Base-by-base conservation (phyloP, 2,329 filamentous ascomycete genomes). In the Claviceps quebecensis region DNA sequence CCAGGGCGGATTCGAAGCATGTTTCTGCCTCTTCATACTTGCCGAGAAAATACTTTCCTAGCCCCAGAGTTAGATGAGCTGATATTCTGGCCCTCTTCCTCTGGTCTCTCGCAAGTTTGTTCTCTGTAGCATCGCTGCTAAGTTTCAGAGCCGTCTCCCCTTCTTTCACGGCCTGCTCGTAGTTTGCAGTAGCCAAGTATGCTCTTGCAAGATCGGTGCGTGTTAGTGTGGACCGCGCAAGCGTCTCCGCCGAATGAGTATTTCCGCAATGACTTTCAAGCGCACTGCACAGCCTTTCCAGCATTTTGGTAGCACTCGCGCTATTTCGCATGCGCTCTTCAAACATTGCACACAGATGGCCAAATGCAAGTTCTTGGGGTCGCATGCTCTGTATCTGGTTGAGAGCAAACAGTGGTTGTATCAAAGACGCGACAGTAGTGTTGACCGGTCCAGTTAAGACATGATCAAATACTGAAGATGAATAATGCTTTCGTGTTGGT, bases 171-270 rank as follows among this genome's bases (percentile, higher is more conserved):
- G 93, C 90, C 49, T 79, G 69, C 1, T 76, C 69, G 59, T 84
- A 88, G 11, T 77, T 70, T 0, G 77, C 73, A 6, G 76, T 69
- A 0, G 88, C 86, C 0, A 98, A 78, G 51, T 89, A 83, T 19
- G 83, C 83, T n/a, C 94, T 80, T 6, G 88, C 87, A 9, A 95
- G 76, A 63, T 98, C 94, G 0, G 87, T 80, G 65, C 90, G 94
- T 23, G 86, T 87, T 53, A 94, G 75, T 0, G 87, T 86, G 63
- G 90, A 95, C 22, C 76, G 80, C 5, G 80, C 81, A 13, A 97
- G 78, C 5, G 87, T 78, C 11, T 81, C 69, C 0, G 81, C 65
- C 0, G 87, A 91, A 65, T 97, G 90, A 0, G 85, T 86, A 5
- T 78, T 75, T 67, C 97, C 91, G 61, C 90, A 98, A 51, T 90